These are phyloP conservation scores for Carex myosuroides DNA, from an alignment of 176 grass and related monocot species.

Conservation along the genomic window DNA sequence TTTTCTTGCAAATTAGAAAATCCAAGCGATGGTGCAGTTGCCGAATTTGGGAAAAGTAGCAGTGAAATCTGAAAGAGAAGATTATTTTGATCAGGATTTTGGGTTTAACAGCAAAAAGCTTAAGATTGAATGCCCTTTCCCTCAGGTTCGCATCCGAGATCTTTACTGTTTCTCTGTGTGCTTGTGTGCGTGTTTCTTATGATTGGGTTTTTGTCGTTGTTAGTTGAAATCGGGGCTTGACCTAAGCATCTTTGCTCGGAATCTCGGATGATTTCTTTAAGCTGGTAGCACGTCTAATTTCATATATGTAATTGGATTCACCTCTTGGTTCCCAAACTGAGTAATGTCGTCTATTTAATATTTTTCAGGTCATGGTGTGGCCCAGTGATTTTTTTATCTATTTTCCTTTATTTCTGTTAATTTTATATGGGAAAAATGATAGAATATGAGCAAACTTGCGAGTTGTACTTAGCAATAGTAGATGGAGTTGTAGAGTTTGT, in stretches of 20 bases:
- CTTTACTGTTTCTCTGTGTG: background rate
- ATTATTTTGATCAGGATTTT: constrained; percentile 37
- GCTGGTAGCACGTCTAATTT: background rate
- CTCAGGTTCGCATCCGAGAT: constrained; percentile 11
- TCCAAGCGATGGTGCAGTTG: constrained; percentile 47
- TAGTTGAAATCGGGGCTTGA: background rate
- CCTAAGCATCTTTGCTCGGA: background rate
- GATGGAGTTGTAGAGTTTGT: background rate
- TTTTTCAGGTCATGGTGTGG: constrained; percentile 1
- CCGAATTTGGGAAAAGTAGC: constrained; percentile 38
- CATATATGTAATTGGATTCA: background rate
- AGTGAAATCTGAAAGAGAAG: constrained; percentile 34
- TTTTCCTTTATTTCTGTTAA: background rate
- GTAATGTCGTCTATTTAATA: background rate
- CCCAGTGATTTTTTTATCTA: background rate
- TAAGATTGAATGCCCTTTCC: constrained; percentile 15
- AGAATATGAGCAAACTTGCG: background rate
- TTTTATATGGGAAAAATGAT: background rate
- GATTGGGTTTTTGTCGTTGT: background rate
- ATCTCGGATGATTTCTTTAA: background rate
- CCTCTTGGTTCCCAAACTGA: background rate
- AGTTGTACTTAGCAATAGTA: background rate
- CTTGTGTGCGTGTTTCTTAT: background rate
- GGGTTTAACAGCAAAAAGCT: constrained; percentile 40
- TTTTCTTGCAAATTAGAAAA: background rate